Evolutionary conservation across 257 asterid species (phyloP), one percentile per base, ranked within the genome.

Genomic region (Solanum gandarillasii): DNA sequence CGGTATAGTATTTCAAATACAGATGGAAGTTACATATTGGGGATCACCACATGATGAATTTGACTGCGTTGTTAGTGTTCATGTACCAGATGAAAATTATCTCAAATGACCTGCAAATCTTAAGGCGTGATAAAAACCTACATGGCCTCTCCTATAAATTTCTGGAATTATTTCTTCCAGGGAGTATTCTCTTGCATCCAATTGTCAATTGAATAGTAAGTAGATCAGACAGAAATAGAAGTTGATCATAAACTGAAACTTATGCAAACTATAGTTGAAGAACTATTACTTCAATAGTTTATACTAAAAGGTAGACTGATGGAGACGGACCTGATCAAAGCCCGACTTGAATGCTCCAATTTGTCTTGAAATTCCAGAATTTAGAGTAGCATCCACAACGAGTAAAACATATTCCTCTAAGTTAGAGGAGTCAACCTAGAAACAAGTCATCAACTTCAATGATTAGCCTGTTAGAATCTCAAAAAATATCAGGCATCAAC

Each of bases 291-390:
- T 16, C 31, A 46, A 48, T 20, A 29, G 67, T 16, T 82, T 82
- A 48, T 82, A 82, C 70, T 46, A 10, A 18, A 16, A 48, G 70
- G 27, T 48, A 6, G 39, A 48, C 35, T 48, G 43, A 48, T 29
- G 67, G 85, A 82, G 70, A 76, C 84, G 52, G 74, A 97, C 99
- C 99, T 97, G 94, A 86, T 92, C 91, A 90, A 96, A 96, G 75
- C 99, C 99, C 3, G 98, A 93, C 94, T 93, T 96, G 90, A 97
- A 97, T 87, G 99, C 98, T 86, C 92, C 98, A 87, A 96, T 91
- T 93, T 97, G 99, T 92, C 96, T 92, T 58, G 93, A 89, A 29
- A 97, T 93, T 91, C 99, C 99, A 71, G 99, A 91, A 88, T 90
- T 94, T 70, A 91, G 86, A 32, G 97, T 95, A 31, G 98, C 99